These are phyloP conservation scores for Nicotiana sylvestris DNA, from an alignment of 257 asterid genomes.

Conservation along the genomic window DNA sequence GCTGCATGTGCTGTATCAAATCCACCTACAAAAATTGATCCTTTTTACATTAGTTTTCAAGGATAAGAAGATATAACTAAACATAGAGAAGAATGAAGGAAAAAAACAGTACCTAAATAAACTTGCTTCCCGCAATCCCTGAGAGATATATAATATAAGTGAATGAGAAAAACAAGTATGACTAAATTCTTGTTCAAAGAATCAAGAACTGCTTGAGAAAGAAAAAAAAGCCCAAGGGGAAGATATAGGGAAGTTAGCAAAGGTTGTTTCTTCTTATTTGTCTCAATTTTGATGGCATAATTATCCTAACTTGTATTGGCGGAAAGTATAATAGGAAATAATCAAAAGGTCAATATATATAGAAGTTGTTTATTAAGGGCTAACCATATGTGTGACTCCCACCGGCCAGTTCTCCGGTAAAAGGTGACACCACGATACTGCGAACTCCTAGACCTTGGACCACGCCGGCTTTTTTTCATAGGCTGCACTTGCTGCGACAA, in stretches of 20 bases:
- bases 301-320: no score
- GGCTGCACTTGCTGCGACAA: slow-evolving; percentile 38
- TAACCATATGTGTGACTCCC: slow-evolving; percentile 62
- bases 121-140: slow-evolving; percentile 99
- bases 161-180: not conserved
- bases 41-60: not conserved
- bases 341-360: no score
- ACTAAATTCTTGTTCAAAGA: not conserved
- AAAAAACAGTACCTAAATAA: slow-evolving; percentile 52
- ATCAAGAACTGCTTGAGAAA: not conserved
- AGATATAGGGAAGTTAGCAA: not conserved
- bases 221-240: not conserved
- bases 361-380: not conserved
- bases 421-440: slow-evolving; percentile 60
- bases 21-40: slow-evolving; percentile 54
- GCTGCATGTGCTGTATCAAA: slow-evolving; percentile 97
- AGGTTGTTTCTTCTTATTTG: no score
- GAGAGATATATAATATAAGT: not conserved
- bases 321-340: no score
- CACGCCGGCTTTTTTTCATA: slow-evolving; percentile 52
- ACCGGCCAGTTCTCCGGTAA: slow-evolving; percentile 59
- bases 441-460: slow-evolving; percentile 58
- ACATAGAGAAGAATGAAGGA: not conserved
- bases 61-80: not conserved
- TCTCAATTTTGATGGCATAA: no score